Percentiles rank a stretch among this genome's conserved stretches.
Evolutionary conservation across 768 basidiomycete genomes (phyloP).

Genomic region (Gyrodon lividus): DNA sequence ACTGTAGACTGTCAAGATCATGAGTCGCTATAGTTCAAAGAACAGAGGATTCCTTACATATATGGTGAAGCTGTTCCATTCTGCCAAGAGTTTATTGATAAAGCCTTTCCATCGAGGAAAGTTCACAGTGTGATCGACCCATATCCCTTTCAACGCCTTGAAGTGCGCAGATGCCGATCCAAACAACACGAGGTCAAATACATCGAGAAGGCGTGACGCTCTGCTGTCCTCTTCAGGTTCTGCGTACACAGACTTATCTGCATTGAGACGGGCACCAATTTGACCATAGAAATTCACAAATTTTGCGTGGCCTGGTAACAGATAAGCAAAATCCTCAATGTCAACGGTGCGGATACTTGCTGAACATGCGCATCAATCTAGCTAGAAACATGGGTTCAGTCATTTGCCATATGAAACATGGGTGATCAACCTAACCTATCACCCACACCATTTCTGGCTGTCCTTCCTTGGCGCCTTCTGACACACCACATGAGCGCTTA

Average conservation of each 20-base stretch:
- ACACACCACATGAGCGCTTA: not conserved
- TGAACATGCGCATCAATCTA: slow-evolving; percentile 9
- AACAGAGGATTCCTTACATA: slow-evolving; percentile 35
- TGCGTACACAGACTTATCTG: slow-evolving; percentile 25
- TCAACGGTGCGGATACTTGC: not conserved
- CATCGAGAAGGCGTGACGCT: not conserved
- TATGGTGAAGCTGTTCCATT: slow-evolving; percentile 50
- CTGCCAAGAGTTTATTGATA: slow-evolving; percentile 39
- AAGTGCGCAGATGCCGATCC: slow-evolving; percentile 45
- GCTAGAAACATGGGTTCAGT: not conserved
- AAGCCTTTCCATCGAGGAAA: slow-evolving; percentile 39
- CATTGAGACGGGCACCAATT: slow-evolving; percentile 34
- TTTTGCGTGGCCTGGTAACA: slow-evolving; percentile 19
- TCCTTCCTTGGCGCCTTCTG: not conserved
- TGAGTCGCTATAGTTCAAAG: not conserved
- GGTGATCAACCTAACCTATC: not conserved
- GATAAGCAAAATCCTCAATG: not conserved
- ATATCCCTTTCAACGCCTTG: slow-evolving; percentile 40
- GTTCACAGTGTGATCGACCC: slow-evolving; percentile 43
- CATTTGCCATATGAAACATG: not conserved
- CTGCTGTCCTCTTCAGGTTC: not conserved
- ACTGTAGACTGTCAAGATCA: slow-evolving; percentile 1
- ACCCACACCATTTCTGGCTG: not conserved
- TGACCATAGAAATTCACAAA: slow-evolving; percentile 39
- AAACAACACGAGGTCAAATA: slow-evolving; percentile 42